Evolutionary conservation across 2,329 filamentous ascomycete species (phyloP).

Genomic region (Zymoseptoria tritici): DNA sequence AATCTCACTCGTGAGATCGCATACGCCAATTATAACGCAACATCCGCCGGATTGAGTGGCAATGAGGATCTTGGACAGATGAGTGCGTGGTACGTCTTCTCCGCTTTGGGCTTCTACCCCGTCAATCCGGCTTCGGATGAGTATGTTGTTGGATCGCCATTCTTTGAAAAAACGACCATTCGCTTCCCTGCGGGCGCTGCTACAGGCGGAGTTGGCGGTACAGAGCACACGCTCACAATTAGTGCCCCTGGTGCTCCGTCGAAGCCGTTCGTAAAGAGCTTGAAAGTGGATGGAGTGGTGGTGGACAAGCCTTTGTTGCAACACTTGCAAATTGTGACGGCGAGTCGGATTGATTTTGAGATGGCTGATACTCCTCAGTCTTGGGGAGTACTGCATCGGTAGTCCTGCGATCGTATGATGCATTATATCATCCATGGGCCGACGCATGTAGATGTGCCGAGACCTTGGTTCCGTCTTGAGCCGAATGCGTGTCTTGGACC

Average conservation of each 20-base stretch:
- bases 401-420: background rate
- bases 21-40: constrained; percentile 40
- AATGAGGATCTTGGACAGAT: constrained; percentile 47
- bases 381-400: constrained; percentile 21
- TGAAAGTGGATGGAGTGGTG: constrained; percentile 36
- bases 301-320: constrained; percentile 32
- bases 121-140: constrained; percentile 40
- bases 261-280: constrained; percentile 36
- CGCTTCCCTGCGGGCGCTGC: constrained; percentile 30
- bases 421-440: background rate
- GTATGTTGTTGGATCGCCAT: constrained; percentile 41
- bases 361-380: constrained; percentile 37
- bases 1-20: constrained; percentile 34
- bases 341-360: constrained; percentile 37
- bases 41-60: constrained; percentile 39
- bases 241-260: constrained; percentile 35
- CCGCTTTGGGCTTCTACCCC: constrained; percentile 42
- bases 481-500: background rate
- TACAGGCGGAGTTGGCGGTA: constrained; percentile 22
- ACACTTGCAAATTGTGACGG: constrained; percentile 36
- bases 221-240: constrained; percentile 32
- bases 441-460: background rate
- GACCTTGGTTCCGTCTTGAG: background rate
- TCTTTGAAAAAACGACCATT: constrained; percentile 40
- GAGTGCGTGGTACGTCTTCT: constrained; percentile 46